Evolutionary conservation across 1,284 basidiomycete genomes (phyloP).

Genomic region (Microbotryum saponariae): DNA sequence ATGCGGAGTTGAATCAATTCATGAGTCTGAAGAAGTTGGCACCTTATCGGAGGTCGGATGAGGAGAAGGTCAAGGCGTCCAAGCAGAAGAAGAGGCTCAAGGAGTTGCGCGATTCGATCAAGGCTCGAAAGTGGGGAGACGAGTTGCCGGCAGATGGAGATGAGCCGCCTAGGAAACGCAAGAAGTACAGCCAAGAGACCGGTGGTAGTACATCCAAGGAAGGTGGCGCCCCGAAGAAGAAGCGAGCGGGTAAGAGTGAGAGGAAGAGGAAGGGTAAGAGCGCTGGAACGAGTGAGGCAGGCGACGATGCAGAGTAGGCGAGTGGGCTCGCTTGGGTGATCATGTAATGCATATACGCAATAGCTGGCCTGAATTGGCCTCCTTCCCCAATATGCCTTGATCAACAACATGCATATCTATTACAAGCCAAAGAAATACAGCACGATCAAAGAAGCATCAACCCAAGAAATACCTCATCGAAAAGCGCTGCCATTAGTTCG

Average conservation of each 20-base stretch:
- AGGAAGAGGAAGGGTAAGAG: conserved; percentile 33
- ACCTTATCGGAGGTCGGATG: conserved; percentile 62
- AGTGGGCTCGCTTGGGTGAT: neutral
- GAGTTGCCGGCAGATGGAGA: conserved; percentile 35
- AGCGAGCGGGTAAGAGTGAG: conserved; percentile 46
- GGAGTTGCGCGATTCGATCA: conserved; percentile 61
- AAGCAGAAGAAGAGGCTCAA: conserved; percentile 55
- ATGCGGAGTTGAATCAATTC: conserved; percentile 85
- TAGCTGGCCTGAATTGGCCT: too few species aligned
- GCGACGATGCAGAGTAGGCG: conserved; percentile 1
- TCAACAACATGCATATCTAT: too few species aligned
- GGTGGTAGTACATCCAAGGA: conserved; percentile 9
- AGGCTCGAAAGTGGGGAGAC: conserved; percentile 46
- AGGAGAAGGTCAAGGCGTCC: conserved; percentile 54
- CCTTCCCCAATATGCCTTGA: too few species aligned
- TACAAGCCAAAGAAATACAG: too few species aligned
- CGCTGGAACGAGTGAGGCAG: neutral
- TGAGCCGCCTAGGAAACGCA: conserved; percentile 29
- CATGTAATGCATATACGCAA: too few species aligned
- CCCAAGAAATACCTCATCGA: too few species aligned
- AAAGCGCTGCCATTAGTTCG: too few species aligned
- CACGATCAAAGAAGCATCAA: too few species aligned
- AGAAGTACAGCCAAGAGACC: neutral
- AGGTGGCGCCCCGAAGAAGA: conserved; percentile 37
- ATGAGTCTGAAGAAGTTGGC: conserved; percentile 82